Percentiles rank a stretch among this genome's conserved stretches.
Evolutionary conservation across 495 filamentous ascomycete genomes (phyloP).

Genomic region (Podospora conica): DNA sequence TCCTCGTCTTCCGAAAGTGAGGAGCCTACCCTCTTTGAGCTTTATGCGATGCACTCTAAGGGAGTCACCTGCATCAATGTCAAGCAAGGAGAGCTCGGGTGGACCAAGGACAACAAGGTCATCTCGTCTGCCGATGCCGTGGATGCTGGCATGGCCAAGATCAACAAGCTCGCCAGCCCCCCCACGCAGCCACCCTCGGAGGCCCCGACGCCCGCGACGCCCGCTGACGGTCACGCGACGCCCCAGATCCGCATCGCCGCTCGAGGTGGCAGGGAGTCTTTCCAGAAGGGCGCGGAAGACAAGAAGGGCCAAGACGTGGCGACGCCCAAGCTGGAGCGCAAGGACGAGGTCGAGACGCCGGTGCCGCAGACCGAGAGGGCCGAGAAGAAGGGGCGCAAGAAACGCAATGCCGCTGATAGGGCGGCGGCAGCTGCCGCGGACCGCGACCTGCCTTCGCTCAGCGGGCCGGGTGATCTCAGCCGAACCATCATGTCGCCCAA

Average conservation of each 20-base stretch:
- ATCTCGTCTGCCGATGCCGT: constrained; percentile 68
- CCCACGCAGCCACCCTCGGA: constrained; percentile 31
- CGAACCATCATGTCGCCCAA: constrained; percentile 18
- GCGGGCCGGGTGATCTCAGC: constrained; percentile 20
- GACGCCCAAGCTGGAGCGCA: constrained; percentile 35
- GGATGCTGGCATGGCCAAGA: constrained; percentile 53
- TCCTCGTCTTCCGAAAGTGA: constrained; percentile 47
- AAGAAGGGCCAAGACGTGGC: constrained; percentile 24
- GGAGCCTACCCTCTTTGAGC: constrained; percentile 69
- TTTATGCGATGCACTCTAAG: constrained; percentile 96
- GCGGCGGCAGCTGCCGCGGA: constrained; percentile 23
- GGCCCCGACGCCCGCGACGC: constrained; percentile 16
- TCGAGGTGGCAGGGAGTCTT: constrained; percentile 36
- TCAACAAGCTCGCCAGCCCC: constrained; percentile 37
- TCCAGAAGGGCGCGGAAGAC: constrained; percentile 30
- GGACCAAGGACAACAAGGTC: constrained; percentile 79
- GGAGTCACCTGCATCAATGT: constrained; percentile 83
- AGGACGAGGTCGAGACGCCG: constrained; percentile 35
- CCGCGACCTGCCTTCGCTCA: constrained; percentile 13
- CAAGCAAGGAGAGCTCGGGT: constrained; percentile 82
- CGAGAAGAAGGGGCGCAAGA: constrained; percentile 45
- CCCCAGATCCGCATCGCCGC: constrained; percentile 34
- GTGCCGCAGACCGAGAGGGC: constrained; percentile 35
- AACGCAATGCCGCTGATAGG: constrained; percentile 39
- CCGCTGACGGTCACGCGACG: constrained; percentile 10